phyloP scores from a whole-genome alignment of 768 basidiomycete species.

The Hortiboletus flavorubellus region DNA sequence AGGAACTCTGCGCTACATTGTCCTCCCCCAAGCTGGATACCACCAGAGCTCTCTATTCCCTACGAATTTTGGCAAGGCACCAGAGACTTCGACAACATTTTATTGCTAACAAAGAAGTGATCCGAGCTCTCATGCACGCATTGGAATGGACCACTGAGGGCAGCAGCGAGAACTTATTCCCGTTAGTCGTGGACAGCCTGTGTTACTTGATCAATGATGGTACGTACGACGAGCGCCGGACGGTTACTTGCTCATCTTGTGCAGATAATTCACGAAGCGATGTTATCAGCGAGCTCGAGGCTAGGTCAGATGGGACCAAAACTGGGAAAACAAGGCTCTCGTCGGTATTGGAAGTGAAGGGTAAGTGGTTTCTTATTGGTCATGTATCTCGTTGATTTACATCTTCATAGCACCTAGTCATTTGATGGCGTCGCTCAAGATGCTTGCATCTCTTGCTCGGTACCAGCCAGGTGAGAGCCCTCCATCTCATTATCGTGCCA shows the following conservation, averaged over 20 bases:
- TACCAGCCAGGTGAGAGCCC: background rate
- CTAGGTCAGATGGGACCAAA: background rate
- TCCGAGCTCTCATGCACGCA: background rate
- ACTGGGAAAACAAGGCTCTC: background rate
- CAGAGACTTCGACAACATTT: background rate
- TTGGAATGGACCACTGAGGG: background rate
- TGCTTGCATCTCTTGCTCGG: background rate
- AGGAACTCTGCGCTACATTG: background rate
- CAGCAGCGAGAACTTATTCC: background rate
- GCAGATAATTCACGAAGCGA: background rate
- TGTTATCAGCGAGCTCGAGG: background rate
- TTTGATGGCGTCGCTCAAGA: background rate
- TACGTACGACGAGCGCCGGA: background rate
- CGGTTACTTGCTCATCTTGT: background rate
- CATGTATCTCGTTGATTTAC: background rate
- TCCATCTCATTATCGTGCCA: background rate
- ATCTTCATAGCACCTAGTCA: background rate
- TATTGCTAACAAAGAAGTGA: background rate
- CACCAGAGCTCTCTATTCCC: background rate
- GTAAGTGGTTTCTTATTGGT: background rate
- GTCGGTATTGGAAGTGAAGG: background rate
- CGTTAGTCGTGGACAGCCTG: background rate
- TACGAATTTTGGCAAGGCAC: conserved; percentile 1
- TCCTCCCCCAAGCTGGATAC: background rate
- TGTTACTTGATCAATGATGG: background rate